Evolutionary conservation across 139 green algal genomes (phyloP), one percentile per base, ranked within the genome.

Genomic region (Penium margaritaceum): DNA sequence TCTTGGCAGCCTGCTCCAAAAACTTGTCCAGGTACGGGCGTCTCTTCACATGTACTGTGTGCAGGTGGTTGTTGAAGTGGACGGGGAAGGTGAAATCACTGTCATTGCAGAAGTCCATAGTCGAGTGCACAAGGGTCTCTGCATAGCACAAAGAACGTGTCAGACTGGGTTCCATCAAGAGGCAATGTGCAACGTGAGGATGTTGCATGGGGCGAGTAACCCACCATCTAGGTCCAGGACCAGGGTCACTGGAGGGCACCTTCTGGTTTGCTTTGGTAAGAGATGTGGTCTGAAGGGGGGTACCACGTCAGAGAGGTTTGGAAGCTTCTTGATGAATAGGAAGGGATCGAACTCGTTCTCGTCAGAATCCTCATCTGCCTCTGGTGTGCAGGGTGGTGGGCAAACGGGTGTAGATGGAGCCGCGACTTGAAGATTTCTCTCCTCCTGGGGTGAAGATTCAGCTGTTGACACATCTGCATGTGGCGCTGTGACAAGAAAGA

Each of bases 51-150:
- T 86, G 74, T 4, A 96, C 75, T 30, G 53, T 82, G 72, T 95
- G 89, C 47, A 82, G 47, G 29, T 81, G 66, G 53, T 70, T 69
- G 55, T 88, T 88, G 53, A 92, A 89, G 60, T 69, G 53, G 27
- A 93, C 90, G 5, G 70, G 79, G 74, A 95, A 95, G 24, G 55
- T 84, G 73, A 95, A 95, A 72, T 95, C 87, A 47, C 43, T 41
- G 4, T 77, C 41, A 21, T 32, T 37, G n/a, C 57, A 68, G 15
- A 64, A 34, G 55, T 85, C 75, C 63, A 80, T 27, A 19, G 67
- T 80, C 24, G 73, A 80, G 54, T 80, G 73, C 47, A 80, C 73
- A 67, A 80, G 51, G 3, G 73, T 80, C 34, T 80, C 73, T 74
- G 67, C 55, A 66, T n/a, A 5, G 71, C 7, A 21, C 41, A 68